Percentiles rank a stretch among this genome's conserved stretches.
Conservation (phyloP, 257 asterid genomes). For the Jacaranda copaia region DNA sequence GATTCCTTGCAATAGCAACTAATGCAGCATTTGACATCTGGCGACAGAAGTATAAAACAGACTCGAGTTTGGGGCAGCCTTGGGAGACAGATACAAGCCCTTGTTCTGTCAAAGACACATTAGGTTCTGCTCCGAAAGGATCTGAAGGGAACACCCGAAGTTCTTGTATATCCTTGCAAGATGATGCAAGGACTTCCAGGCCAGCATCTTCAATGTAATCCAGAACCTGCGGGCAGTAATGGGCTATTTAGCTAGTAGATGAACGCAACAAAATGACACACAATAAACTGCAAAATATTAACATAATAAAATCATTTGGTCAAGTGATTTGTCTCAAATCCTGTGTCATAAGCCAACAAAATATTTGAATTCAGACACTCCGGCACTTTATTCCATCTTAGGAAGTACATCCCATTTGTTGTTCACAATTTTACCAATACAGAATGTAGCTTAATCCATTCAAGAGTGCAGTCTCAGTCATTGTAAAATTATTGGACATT, state of each 20-base stretch:
- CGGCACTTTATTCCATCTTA: neutral
- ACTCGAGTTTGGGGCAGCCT: slow-evolving; percentile 87
- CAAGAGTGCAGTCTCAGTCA: neutral
- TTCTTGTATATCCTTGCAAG: slow-evolving; percentile 85
- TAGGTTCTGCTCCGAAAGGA: slow-evolving; percentile 70
- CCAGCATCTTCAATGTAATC: slow-evolving; percentile 88
- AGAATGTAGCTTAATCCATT: slow-evolving; percentile 5
- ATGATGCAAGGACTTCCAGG: slow-evolving; percentile 67
- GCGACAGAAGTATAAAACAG: slow-evolving; percentile 87
- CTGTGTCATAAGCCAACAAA: slow-evolving; percentile 4
- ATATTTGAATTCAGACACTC: neutral
- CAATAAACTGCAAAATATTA: neutral
- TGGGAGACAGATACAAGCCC: slow-evolving; percentile 87
- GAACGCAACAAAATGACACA: slow-evolving; percentile 6
- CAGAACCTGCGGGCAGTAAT: slow-evolving; percentile 58
- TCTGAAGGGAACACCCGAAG: slow-evolving; percentile 90
- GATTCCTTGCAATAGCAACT: slow-evolving; percentile 67
- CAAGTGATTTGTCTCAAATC: slow-evolving; percentile 12
- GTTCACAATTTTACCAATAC: neutral
- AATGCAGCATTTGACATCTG: slow-evolving; percentile 89
- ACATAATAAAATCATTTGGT: neutral
- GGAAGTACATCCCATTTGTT: neutral
- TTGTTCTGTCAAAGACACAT: slow-evolving; percentile 78
- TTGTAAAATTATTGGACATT: neutral
- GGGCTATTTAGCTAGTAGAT: neutral